Base-by-base conservation (phyloP, 139 green algal genomes). In the Zygnema circumcarinatum region DNA sequence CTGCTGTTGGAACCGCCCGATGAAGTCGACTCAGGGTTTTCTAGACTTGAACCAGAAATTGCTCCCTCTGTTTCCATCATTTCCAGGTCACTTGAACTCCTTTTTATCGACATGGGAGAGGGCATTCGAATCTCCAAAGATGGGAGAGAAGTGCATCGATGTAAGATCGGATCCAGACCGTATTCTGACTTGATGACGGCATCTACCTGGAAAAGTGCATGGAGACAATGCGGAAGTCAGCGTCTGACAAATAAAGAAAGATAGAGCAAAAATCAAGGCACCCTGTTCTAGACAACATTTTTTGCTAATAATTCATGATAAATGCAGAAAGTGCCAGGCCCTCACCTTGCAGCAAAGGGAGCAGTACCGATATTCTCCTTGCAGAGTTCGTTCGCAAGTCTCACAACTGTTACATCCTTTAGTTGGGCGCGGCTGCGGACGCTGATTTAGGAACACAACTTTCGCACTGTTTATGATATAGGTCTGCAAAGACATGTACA, bases 401-500 rank as follows among this genome's bases (percentile, higher is more conserved):
- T 35, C 38, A 38, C 78, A 85, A 56, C 33, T 67, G 78, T 85
- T 85, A 36, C 36, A 38, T 38, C n/a, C 78, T 31, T 76, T 76
- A 2, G 38, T 39, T 11, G 86, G 86, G 38, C 92, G 86, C 16
- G 92, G 93, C 84, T 96, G 94, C n/a, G 94, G 94, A 0, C 94
- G 90, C 32, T 94, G 79, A 0, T 91, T 89, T 67, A 96, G 90
- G 90, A 96, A 96, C n/a, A 96, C 62, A 52, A 96, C 94, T 87
- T 92, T 91, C 2, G 91, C 87, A 32, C 91, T 89, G 88, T 96
- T 96, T 90, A 96, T 96, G n/a, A 94, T 92, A 87, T 96, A 96
- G 25, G 92, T 86, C 89, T 96, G 94, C 75, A 52, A 73, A 35
- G 16, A 16, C 21, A 21, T 54, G 72, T 16, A 79, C 16, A 35